These are phyloP conservation scores for Hippophae tibetana DNA, from an alignment of 306 rosid genomes.

Conservation along the genomic window DNA sequence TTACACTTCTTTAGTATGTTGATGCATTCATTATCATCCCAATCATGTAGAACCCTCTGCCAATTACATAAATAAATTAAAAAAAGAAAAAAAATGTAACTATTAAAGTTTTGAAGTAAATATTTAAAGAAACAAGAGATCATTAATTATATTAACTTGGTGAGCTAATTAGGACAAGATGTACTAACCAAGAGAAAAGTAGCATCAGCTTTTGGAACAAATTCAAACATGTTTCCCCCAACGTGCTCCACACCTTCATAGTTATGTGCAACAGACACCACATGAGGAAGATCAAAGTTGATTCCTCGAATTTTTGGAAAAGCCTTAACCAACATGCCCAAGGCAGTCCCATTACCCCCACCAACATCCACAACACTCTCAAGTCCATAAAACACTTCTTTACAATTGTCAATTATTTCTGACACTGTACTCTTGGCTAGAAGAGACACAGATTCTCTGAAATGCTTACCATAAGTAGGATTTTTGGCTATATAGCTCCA, in stretches of 20 bases:
- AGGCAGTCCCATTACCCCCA: constrained; percentile 47
- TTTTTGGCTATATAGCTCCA: constrained; percentile 32
- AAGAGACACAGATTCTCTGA: constrained; percentile 57
- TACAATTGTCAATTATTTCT: constrained; percentile 21
- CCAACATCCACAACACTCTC: constrained; percentile 54
- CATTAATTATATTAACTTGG: neutral
- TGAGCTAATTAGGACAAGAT: no score
- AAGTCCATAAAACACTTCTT: constrained; percentile 34
- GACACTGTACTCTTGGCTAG: constrained; percentile 24
- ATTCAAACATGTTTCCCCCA: constrained; percentile 46
- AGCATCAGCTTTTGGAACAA: constrained; percentile 59
- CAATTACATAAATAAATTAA: no score
- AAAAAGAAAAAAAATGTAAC: no score
- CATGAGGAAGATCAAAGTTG: constrained; percentile 61
- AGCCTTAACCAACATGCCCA: constrained; percentile 20
- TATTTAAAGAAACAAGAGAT: no score
- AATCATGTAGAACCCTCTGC: constrained; percentile 51
- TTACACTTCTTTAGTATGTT: constrained; percentile 38
- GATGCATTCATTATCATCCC: constrained; percentile 58
- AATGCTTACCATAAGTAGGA: constrained; percentile 21
- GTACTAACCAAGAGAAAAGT: constrained; percentile 35
- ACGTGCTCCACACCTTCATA: constrained; percentile 26
- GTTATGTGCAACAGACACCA: constrained; percentile 22
- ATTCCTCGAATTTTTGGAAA: constrained; percentile 37
- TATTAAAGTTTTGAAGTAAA: no score